Percentiles rank a stretch among this genome's conserved stretches.
Conservation (phyloP, 83 land plant species). For the Picea abies region DNA sequence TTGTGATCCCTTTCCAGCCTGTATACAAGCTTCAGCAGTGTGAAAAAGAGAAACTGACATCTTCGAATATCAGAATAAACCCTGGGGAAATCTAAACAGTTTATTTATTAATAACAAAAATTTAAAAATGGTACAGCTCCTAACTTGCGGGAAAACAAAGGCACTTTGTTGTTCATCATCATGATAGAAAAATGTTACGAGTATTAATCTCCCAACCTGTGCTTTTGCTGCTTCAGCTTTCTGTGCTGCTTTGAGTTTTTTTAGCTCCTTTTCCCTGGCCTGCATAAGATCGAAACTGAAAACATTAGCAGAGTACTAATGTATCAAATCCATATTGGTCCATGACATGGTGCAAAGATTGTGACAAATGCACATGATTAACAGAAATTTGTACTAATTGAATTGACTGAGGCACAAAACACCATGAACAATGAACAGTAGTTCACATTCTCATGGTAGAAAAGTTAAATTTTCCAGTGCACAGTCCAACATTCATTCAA, state of each 20-base stretch:
- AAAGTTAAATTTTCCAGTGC: not conserved
- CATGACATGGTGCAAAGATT: not conserved
- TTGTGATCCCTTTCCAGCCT: slow-evolving; percentile 49
- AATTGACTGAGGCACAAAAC: not conserved
- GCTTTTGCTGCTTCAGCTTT: slow-evolving; percentile 65
- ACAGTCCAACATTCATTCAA: not conserved
- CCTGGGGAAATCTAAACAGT: not conserved
- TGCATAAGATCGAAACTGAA: slow-evolving; percentile 11
- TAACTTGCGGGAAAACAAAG: not conserved
- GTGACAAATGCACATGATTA: not conserved
- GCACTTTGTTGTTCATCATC: not conserved
- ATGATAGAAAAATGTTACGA: not conserved
- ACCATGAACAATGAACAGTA: not conserved
- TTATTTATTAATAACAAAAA: not conserved
- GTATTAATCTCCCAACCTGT: slow-evolving; percentile 31
- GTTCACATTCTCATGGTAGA: not conserved
- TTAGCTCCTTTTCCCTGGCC: slow-evolving; percentile 80
- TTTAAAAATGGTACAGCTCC: not conserved
- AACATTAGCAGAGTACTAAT: not conserved
- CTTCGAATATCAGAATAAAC: not conserved
- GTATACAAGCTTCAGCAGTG: not conserved
- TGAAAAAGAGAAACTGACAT: not conserved
- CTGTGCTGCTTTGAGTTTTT: slow-evolving; percentile 74
- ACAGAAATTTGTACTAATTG: not conserved
- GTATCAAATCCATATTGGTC: not conserved